These are phyloP conservation scores for Mycena latifolia DNA, from an alignment of 768 basidiomycete species.

Conservation along the genomic window DNA sequence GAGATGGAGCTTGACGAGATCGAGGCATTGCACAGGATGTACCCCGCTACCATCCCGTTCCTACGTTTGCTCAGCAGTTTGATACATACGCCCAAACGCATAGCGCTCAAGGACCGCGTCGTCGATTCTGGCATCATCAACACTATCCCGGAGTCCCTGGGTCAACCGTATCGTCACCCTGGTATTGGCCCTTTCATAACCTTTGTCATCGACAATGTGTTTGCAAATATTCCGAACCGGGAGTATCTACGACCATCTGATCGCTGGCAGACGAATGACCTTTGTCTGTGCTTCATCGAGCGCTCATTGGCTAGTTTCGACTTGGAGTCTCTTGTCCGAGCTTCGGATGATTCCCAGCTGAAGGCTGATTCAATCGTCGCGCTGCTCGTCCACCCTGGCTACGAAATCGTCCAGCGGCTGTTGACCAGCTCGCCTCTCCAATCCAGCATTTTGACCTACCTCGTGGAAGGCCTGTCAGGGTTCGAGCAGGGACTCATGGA, in stretches of 20 bases:
- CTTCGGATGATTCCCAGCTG: slow-evolving; percentile 63
- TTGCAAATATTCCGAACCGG: slow-evolving; percentile 79
- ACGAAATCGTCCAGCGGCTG: slow-evolving; percentile 85
- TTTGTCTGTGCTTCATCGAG: slow-evolving; percentile 88
- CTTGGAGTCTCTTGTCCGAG: slow-evolving; percentile 75
- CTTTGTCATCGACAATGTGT: slow-evolving; percentile 94
- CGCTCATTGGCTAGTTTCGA: slow-evolving; percentile 86
- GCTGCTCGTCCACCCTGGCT: slow-evolving; percentile 85
- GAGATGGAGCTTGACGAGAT: slow-evolving; percentile 91
- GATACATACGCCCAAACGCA: slow-evolving; percentile 84
- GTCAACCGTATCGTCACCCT: slow-evolving; percentile 82
- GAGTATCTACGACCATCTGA: slow-evolving; percentile 84
- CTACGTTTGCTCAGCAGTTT: slow-evolving; percentile 84
- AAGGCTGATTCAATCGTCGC: slow-evolving; percentile 67
- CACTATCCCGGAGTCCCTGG: slow-evolving; percentile 85
- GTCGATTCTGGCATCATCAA: slow-evolving; percentile 71
- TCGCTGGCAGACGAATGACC: slow-evolving; percentile 88
- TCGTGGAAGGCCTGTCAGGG: slow-evolving; percentile 84
- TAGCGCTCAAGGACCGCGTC: slow-evolving; percentile 70
- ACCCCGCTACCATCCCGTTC: slow-evolving; percentile 93
- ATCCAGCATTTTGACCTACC: slow-evolving; percentile 78
- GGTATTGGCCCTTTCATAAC: slow-evolving; percentile 85
- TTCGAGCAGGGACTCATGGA: slow-evolving; percentile 78
- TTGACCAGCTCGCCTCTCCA: slow-evolving; percentile 82
- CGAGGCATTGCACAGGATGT: slow-evolving; percentile 81